These are phyloP conservation scores for Aspergillus sergii DNA, from an alignment of 2,329 filamentous ascomycete genomes.

Conservation along the genomic window DNA sequence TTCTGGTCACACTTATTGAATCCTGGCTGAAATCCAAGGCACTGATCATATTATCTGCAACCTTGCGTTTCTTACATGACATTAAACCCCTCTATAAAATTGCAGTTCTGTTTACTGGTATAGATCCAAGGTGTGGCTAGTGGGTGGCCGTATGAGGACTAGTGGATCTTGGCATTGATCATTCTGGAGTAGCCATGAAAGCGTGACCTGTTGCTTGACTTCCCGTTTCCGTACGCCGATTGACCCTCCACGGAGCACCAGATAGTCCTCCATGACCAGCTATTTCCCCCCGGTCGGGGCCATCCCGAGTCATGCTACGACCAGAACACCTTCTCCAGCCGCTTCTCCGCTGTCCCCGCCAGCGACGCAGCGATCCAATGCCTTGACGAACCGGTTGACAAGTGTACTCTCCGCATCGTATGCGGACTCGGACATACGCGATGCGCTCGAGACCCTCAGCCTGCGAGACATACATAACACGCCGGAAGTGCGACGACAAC, in stretches of 20 bases:
- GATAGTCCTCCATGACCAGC: conserved; percentile 34
- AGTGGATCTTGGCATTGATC: neutral
- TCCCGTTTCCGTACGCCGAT: conserved; percentile 19
- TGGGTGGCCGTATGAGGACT: no score
- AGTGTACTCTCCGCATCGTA: conserved; percentile 89
- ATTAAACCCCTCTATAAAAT: no score
- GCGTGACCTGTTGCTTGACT: neutral
- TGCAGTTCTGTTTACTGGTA: no score
- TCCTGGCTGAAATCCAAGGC: no score
- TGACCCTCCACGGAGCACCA: conserved; percentile 15
- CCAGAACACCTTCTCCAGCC: conserved; percentile 25
- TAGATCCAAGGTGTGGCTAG: no score
- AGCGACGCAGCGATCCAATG: conserved; percentile 53
- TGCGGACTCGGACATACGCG: conserved; percentile 86
- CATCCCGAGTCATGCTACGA: conserved; percentile 25
- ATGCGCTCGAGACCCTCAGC: conserved; percentile 79
- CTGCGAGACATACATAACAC: conserved; percentile 71
- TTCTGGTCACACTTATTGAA: no score
- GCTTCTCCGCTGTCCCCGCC: conserved; percentile 35
- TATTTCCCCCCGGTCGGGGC: conserved; percentile 32
- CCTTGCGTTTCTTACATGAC: no score
- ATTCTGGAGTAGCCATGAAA: no score
- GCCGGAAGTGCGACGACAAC: conserved; percentile 73
- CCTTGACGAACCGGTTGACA: conserved; percentile 79
- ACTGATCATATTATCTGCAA: no score